phyloP scores from a whole-genome alignment of 176 grass and related monocot genomes.

The Urochloa ruziziensis region DNA sequence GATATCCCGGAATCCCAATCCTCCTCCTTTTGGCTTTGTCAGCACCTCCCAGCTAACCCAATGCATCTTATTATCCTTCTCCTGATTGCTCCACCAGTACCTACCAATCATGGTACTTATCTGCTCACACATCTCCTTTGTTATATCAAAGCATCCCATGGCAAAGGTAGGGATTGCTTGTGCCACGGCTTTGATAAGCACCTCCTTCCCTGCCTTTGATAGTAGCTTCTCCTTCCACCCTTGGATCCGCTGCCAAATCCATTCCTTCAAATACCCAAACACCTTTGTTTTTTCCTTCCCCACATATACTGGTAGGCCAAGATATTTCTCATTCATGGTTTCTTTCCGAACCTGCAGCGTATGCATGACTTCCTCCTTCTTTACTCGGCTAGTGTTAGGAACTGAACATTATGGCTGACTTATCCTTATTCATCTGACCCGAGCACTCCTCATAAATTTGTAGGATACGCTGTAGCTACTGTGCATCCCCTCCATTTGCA shows the following conservation, averaged over 20 bases:
- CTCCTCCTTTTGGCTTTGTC: not conserved
- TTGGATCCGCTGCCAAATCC: not conserved
- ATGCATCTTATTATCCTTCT: not conserved
- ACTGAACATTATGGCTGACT: no score
- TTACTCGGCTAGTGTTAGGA: no score
- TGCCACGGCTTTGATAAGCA: not conserved
- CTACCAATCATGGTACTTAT: not conserved
- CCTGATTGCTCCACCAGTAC: not conserved
- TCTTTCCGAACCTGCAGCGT: not conserved
- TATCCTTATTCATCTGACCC: no score
- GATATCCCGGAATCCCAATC: not conserved
- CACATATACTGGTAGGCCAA: not conserved
- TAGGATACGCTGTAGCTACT: no score
- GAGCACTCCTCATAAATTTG: no score
- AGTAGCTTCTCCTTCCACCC: not conserved
- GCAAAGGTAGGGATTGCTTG: not conserved
- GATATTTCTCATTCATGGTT: not conserved
- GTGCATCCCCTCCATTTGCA: no score
- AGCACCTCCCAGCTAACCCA: not conserved
- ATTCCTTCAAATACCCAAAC: not conserved
- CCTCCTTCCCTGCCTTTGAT: not conserved
- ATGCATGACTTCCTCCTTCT: no score
- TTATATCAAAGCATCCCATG: not conserved
- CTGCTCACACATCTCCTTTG: not conserved
- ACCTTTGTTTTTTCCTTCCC: not conserved